Conservation (phyloP, 2,329 filamentous ascomycete species). For the Stachybotrys chlorohalonatus region DNA sequence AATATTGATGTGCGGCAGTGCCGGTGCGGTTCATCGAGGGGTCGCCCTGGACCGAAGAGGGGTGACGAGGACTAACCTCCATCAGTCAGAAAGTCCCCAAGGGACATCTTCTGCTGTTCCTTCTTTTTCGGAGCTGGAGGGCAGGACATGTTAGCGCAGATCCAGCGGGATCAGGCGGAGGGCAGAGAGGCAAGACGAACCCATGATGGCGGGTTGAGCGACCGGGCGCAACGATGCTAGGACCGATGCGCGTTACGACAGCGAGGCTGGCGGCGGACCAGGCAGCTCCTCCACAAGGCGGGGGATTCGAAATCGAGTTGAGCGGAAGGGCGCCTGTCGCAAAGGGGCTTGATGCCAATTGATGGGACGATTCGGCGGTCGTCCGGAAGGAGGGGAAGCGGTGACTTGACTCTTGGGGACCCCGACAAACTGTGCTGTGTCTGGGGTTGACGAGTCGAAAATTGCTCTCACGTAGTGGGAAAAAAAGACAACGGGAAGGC, state of each 20-base stretch:
- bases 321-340: slow-evolving; percentile 5
- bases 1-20: slow-evolving; percentile 16
- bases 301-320: slow-evolving; percentile 3
- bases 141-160: slow-evolving; percentile 7
- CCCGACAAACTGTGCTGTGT: slow-evolving; percentile 30
- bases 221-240: slow-evolving; percentile 36
- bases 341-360: slow-evolving; percentile 5
- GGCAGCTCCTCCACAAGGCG: slow-evolving; percentile 15
- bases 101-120: slow-evolving; percentile 93
- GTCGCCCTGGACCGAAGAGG: slow-evolving; percentile 5
- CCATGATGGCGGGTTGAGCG: slow-evolving; percentile 51
- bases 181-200: slow-evolving; percentile 28
- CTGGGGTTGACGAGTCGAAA: slow-evolving; percentile 33
- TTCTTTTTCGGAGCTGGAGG: slow-evolving; percentile 79
- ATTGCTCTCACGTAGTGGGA: slow-evolving; percentile 30
- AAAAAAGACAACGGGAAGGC: slow-evolving; percentile 21
- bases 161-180: not conserved
- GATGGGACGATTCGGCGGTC: slow-evolving; percentile 8
- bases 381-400: slow-evolving; percentile 11
- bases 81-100: slow-evolving; percentile 91
- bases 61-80: slow-evolving; percentile 54
- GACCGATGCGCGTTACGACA: slow-evolving; percentile 28
- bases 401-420: slow-evolving; percentile 9
- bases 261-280: slow-evolving; percentile 19
- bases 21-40: slow-evolving; percentile 8